These are phyloP conservation scores for Cochlearia excelsa DNA, from an alignment of 345 rosid genomes.

Conservation along the genomic window DNA sequence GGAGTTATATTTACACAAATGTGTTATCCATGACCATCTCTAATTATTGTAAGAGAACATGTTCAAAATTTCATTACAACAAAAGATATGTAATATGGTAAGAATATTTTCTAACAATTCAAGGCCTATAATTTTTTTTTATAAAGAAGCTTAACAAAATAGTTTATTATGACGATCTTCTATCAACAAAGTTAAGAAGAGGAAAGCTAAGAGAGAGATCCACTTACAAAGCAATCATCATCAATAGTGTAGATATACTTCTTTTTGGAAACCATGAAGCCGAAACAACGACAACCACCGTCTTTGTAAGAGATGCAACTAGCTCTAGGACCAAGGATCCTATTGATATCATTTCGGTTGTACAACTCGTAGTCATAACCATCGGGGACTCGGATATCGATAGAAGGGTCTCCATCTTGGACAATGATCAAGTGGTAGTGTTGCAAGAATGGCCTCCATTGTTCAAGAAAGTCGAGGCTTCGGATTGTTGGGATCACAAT, in stretches of 20 bases:
- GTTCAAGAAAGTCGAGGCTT: conserved; percentile 72
- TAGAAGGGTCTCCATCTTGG: conserved; percentile 80
- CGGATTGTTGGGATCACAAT: conserved; percentile 38
- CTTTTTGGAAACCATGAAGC: conserved; percentile 9
- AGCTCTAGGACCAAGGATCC: conserved; percentile 81
- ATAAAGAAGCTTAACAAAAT: too few species aligned
- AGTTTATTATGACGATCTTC: too few species aligned
- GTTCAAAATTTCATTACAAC: too few species aligned
- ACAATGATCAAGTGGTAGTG: conserved; percentile 78
- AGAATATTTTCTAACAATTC: too few species aligned
- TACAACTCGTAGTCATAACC: conserved; percentile 83
- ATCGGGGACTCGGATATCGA: conserved; percentile 61
- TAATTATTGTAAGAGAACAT: too few species aligned
- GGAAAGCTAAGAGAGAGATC: background rate
- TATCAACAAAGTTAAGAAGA: background rate
- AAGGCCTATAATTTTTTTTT: too few species aligned
- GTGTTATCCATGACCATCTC: too few species aligned
- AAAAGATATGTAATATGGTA: too few species aligned
- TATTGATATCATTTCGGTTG: conserved; percentile 74
- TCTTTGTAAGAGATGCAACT: conserved; percentile 71
- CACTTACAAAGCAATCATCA: conserved; percentile 86
- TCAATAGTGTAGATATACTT: conserved; percentile 39
- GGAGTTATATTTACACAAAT: background rate
- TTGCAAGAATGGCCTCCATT: conserved; percentile 80
- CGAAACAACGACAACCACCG: conserved; percentile 74